Conservation (phyloP, 2,329 filamentous ascomycete species). For the Ophiostoma pallidulum region DNA sequence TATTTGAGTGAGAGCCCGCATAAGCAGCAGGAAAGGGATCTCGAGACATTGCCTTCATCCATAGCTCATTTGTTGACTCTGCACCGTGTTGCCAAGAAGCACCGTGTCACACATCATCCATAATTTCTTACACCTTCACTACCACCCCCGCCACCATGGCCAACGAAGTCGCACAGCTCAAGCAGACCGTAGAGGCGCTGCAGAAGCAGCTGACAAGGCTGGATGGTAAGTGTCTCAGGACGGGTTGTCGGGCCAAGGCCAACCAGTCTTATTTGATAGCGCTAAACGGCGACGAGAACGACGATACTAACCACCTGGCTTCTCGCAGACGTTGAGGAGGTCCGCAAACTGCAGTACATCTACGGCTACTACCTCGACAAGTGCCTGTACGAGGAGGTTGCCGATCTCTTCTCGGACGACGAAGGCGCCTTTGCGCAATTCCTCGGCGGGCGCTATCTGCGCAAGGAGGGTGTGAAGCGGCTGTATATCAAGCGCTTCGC, state of each 20-base stretch:
- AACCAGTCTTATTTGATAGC: background rate
- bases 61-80: too few species aligned
- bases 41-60: too few species aligned
- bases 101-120: too few species aligned
- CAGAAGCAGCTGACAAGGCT: constrained; percentile 15
- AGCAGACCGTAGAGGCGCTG: constrained; percentile 16
- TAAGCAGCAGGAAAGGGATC: too few species aligned
- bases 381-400: constrained; percentile 45
- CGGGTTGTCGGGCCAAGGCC: background rate
- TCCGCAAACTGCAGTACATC: constrained; percentile 46
- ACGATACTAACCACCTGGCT: too few species aligned
- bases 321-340: constrained; percentile 45
- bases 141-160: too few species aligned
- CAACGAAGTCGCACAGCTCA: constrained; percentile 16
- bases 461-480: constrained; percentile 40
- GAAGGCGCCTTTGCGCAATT: constrained; percentile 47
- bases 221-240: constrained; percentile 7
- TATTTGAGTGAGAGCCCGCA: background rate
- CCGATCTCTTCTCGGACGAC: constrained; percentile 40
- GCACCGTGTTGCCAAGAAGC: too few species aligned
- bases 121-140: too few species aligned
- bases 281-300: too few species aligned
- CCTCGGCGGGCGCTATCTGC: constrained; percentile 42
- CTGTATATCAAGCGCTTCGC: constrained; percentile 46
- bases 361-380: constrained; percentile 53